phyloP scores from a whole-genome alignment of 441 rosid species.

The Populus hybrid region DNA sequence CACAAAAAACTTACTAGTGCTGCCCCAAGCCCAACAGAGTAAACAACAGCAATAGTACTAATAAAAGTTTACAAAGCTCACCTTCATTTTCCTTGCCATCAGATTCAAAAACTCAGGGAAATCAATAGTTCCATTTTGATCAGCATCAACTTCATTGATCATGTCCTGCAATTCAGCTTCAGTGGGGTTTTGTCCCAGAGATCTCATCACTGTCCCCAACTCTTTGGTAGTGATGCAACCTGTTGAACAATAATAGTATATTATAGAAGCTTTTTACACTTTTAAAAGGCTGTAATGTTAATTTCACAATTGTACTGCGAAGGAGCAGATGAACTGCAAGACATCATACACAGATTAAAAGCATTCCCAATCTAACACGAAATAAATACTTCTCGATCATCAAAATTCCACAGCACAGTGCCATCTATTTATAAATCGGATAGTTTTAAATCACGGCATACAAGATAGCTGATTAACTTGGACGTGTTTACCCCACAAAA shows the following conservation, averaged over 20 bases:
- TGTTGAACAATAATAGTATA: neutral
- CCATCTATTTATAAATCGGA: neutral
- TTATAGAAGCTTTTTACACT: neutral
- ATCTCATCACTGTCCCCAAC: slow-evolving; percentile 38
- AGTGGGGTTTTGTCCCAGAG: slow-evolving; percentile 34
- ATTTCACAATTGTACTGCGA: neutral
- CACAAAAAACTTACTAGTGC: neutral
- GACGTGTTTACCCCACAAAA: neutral
- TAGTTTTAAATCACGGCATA: neutral
- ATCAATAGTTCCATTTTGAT: slow-evolving; percentile 37
- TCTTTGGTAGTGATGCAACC: slow-evolving; percentile 36
- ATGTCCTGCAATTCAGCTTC: slow-evolving; percentile 35
- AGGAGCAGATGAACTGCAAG: neutral
- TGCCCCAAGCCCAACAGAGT: neutral
- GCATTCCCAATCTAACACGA: neutral
- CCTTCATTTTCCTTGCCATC: slow-evolving; percentile 41
- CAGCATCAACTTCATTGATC: slow-evolving; percentile 38
- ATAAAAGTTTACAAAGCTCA: slow-evolving; percentile 4
- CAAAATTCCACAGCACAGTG: neutral
- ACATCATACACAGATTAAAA: neutral
- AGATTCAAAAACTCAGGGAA: slow-evolving; percentile 37
- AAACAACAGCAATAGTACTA: neutral
- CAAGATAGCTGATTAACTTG: neutral
- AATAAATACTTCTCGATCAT: neutral
- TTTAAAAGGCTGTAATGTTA: neutral